phyloP scores from a whole-genome alignment of 257 asterid species.

The Solanum chilense region DNA sequence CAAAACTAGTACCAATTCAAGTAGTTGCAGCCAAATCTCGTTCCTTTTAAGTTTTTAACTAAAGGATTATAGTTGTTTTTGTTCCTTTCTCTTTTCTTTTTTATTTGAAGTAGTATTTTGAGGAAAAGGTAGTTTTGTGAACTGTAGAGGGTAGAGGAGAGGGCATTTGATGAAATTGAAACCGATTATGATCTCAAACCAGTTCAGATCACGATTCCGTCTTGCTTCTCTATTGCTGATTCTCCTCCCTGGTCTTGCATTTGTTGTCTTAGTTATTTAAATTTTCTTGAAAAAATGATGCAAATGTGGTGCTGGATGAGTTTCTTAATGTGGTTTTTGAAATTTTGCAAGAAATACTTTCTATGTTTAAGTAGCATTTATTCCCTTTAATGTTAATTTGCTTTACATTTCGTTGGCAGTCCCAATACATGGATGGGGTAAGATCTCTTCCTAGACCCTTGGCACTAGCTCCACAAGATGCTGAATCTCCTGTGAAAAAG shows the following conservation, averaged over 20 bases:
- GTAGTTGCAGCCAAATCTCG: not conserved
- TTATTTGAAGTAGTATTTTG: not conserved
- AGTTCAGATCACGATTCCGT: not conserved
- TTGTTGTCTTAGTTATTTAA: not conserved
- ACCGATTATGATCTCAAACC: not conserved
- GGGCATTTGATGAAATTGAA: not conserved
- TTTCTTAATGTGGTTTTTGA: not conserved
- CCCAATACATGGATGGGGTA: constrained; percentile 40
- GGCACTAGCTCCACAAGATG: constrained; percentile 47
- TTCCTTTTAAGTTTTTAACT: not conserved
- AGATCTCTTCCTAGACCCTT: constrained; percentile 83
- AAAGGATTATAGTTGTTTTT: not conserved
- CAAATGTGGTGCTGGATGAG: not conserved
- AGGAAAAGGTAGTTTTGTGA: not conserved
- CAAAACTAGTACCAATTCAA: not conserved
- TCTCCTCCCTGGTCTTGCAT: not conserved
- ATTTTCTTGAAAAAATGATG: not conserved
- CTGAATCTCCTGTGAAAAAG: constrained; percentile 30
- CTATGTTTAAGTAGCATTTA: constrained; percentile 1
- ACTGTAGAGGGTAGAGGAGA: not conserved
- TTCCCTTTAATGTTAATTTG: not conserved
- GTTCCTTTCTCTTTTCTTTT: not conserved
- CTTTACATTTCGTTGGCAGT: constrained; percentile 25
- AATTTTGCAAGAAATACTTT: not conserved
- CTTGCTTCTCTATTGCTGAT: not conserved